These are phyloP conservation scores for Penicillium sp. DNA, from an alignment of 2,329 filamentous ascomycete genomes.

Conservation along the genomic window DNA sequence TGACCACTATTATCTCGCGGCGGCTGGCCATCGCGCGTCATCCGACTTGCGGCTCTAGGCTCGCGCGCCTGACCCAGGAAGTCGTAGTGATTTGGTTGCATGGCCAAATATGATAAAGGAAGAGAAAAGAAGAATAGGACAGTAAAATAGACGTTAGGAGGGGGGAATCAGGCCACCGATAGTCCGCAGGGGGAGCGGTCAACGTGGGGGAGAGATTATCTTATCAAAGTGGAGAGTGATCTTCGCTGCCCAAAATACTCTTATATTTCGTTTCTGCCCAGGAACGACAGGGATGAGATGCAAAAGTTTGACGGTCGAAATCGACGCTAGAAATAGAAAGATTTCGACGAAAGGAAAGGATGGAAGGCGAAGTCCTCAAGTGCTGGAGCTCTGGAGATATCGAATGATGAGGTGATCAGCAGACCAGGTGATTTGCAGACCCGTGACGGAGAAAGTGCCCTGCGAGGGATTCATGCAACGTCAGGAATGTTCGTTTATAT, in stretches of 20 bases:
- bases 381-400: background rate
- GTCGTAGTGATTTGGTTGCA: slow-evolving; percentile 46
- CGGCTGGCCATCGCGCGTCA: slow-evolving; percentile 38
- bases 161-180: slow-evolving; percentile 21
- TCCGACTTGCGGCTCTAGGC: slow-evolving; percentile 32
- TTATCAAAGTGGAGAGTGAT: slow-evolving; percentile 27
- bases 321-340: background rate
- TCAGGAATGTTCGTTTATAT: background rate
- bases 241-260: slow-evolving; percentile 22
- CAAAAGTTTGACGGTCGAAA: background rate
- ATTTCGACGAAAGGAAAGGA: background rate
- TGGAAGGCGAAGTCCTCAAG: background rate
- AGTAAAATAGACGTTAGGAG: slow-evolving; percentile 3
- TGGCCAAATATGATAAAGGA: slow-evolving; percentile 18
- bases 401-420: slow-evolving; percentile 29
- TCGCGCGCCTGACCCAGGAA: slow-evolving; percentile 40
- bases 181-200: slow-evolving; percentile 24
- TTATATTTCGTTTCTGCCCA: background rate
- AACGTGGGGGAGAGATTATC: slow-evolving; percentile 22
- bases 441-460: slow-evolving; percentile 18
- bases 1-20: slow-evolving; percentile 33
- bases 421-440: slow-evolving; percentile 26
- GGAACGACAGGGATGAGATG: background rate
- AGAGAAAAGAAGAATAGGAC: background rate
- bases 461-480: slow-evolving; percentile 5